These are phyloP conservation scores for Hydnomerulius pinastri DNA, from an alignment of 768 basidiomycete species.

Conservation along the genomic window DNA sequence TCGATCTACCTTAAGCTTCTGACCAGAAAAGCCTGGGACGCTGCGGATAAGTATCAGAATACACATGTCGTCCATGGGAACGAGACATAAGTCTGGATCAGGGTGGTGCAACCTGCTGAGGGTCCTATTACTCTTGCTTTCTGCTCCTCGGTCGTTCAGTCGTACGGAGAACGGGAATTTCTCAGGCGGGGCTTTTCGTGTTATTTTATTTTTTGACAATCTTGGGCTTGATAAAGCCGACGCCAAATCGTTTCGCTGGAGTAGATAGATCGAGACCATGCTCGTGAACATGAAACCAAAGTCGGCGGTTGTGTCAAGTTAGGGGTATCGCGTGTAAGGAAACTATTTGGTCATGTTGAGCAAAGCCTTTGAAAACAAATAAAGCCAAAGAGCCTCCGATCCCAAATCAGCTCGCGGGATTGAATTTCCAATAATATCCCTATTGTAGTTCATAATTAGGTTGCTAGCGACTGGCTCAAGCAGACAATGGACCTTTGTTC, in stretches of 20 bases:
- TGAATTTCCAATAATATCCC: background rate
- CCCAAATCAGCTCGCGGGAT: too few relatives aligned
- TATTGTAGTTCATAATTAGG: slow-evolving; percentile 9
- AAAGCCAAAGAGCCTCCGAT: slow-evolving; percentile 1
- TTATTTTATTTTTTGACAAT: too few relatives aligned
- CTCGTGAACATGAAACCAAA: too few relatives aligned
- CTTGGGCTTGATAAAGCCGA: too few relatives aligned
- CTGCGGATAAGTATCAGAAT: background rate
- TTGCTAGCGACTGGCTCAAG: background rate
- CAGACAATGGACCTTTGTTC: slow-evolving; percentile 10
- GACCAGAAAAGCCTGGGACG: background rate
- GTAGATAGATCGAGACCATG: too few relatives aligned
- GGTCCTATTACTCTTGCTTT: background rate
- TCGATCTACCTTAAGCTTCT: background rate
- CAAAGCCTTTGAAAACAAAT: slow-evolving; percentile 4
- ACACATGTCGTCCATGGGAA: background rate
- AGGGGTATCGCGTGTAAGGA: background rate
- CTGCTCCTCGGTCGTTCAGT: background rate
- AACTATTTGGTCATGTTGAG: background rate
- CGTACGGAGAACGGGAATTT: background rate
- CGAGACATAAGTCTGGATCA: background rate
- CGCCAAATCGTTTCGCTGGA: too few relatives aligned
- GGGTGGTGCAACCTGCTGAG: background rate
- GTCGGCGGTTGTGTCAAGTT: too few relatives aligned
- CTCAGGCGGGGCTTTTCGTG: too few relatives aligned